Evolutionary conservation across 139 green algal species (phyloP), one percentile per base, ranked within the genome.

Genomic region (Picocystis salinarum): DNA sequence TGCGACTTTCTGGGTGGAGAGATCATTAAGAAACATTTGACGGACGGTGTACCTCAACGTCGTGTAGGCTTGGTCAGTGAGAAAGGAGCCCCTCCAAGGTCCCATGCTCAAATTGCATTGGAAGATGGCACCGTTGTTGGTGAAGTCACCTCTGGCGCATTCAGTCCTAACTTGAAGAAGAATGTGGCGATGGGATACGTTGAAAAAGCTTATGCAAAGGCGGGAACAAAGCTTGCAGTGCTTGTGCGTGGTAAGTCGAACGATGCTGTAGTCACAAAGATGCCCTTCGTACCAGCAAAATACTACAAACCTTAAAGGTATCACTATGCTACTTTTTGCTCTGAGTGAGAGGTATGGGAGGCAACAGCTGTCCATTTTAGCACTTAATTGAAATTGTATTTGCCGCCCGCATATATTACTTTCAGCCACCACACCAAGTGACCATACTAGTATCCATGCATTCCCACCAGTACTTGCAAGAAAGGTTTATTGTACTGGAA

Each of bases 181-280:
- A 95, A 95, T 70, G 82, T 99, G 33, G 77, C 78, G 17, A 99
- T 99, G 89, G 89, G 88, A 0, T 99, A 99, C 45, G 77, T 99
- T 13, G 55, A 83, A 19, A 93, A 88, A 66, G 64, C 58, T 2
- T 54, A 68, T 26, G 74, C 69, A 62, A 99, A 99, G 70, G 72
- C 75, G 0, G 88, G 83, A 44, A 99, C 89, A 0, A 42, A 78
- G 53, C 52, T 99, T 18, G 84, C 92, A 61, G 73, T 97, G 40
- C 63, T 73, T 24, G 84, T 98, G 39, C 73, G 88, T n/a, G 82
- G 80, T 30, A 91, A 84, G 69, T 20, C 50, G 6, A 86, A 80
- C 53, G 48, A 81, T 18, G 85, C 76, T 0, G 52, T 58, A 2
- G 75, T 94, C 2, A 80, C 82, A 28, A 97, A 97, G 71, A 99